Evolutionary conservation across 2,329 filamentous ascomycete genomes (phyloP), one percentile per base, ranked within the genome.

Genomic region (Fusarium sp.): DNA sequence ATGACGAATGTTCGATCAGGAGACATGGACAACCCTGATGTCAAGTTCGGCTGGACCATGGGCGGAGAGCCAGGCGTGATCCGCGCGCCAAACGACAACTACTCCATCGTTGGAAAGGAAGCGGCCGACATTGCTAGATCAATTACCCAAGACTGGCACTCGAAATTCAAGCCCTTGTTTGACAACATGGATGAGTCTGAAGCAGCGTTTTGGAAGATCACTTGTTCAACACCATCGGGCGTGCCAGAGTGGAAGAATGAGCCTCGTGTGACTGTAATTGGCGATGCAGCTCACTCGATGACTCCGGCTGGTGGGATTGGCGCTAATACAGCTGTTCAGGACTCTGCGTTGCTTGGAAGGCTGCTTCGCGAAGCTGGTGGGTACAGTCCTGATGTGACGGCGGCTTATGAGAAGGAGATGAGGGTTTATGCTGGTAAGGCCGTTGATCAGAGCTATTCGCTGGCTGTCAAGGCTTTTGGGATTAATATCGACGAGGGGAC

Each of bases 201-300:
- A 65, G 85, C 88, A 0, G 87, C 88, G 0, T 90, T 90, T 66
- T 90, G 87, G 86, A 90, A 89, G 69, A 89, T 90, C 46, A 89
- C 87, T 3, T 90, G 86, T 66, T 89, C 87, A 1, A 83, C 81
- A 1, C 88, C 87, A 0, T 80, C 80, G 1, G 87, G 87, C 3
- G 85, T 90, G 0, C 88, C 88, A 0, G 80, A 84, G 42, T 90
- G 88, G 88, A 69, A 77, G 11, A 89, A 87, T 42, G 82, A 88
- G 52, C 81, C 84, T 0, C 80, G 87, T 0, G 85, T 88, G 11
- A 88, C 86, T 0, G 79, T 88, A 1, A 84, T 88, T 53, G 87
- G 87, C 2, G 86, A 88, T 67, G 85, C 86, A 0, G 85, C 76
- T 5, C 86, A 88, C 63, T 82, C 81, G 1, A 88, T 88, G 86